Evolutionary conservation across 192 early-diverging fungal species (phyloP).

Genomic region (Mortierella claussenii): DNA sequence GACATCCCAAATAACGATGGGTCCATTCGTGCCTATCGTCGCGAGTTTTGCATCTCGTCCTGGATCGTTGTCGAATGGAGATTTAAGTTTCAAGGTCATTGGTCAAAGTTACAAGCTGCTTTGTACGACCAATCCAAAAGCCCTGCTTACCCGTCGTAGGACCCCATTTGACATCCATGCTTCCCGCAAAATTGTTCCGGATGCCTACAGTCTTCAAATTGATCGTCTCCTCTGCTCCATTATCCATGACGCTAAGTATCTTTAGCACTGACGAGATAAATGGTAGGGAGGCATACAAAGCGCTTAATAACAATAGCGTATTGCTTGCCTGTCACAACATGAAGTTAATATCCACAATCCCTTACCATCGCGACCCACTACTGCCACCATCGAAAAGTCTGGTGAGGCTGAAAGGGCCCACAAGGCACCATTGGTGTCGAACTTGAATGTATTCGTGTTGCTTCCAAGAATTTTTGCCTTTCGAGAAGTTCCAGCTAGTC

Average conservation of each 20-base stretch:
- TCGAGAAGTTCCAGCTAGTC: neutral
- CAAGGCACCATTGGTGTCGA: slow-evolving; percentile 53
- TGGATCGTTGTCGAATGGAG: too few relatives aligned
- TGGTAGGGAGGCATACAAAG: too few relatives aligned
- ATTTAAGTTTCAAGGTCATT: too few relatives aligned
- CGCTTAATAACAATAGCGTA: too few relatives aligned
- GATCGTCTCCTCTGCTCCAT: slow-evolving; percentile 65
- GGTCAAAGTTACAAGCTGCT: neutral
- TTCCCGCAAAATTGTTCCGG: slow-evolving; percentile 64
- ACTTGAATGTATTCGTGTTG: slow-evolving; percentile 16
- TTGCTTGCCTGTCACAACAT: too few relatives aligned
- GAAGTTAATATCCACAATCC: too few relatives aligned
- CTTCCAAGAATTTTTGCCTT: neutral
- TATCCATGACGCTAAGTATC: slow-evolving; percentile 66
- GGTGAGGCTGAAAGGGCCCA: slow-evolving; percentile 71
- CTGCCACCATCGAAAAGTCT: slow-evolving; percentile 66
- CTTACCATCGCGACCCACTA: slow-evolving; percentile 78
- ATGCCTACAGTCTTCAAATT: slow-evolving; percentile 73
- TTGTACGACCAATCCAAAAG: too few relatives aligned
- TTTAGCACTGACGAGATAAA: slow-evolving; percentile 67
- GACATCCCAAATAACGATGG: slow-evolving; percentile 81
- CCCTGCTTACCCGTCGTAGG: slow-evolving; percentile 22
- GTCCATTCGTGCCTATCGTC: slow-evolving; percentile 74
- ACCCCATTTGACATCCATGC: slow-evolving; percentile 88
- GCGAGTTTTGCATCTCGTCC: slow-evolving; percentile 74